A percentile compares a stretch with the other conserved stretches of the same genome.
phyloP scores from a whole-genome alignment of 208 protist genomes.

The Phytomonas serpens region DNA sequence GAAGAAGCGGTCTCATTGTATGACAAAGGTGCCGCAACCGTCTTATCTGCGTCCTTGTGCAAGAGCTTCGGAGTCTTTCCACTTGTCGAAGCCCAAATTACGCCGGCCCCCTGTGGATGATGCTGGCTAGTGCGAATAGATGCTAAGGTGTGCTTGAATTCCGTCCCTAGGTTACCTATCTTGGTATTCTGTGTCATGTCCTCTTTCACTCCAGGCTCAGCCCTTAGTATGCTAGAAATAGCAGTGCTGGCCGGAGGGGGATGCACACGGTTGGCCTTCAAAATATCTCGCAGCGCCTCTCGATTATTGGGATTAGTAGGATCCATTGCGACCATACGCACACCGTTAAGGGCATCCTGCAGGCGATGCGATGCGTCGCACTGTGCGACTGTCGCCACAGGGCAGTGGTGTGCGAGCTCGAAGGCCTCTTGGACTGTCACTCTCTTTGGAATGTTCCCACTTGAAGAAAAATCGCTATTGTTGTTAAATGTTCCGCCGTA shows the following conservation, averaged over 20 bases:
- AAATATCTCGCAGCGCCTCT: slow-evolving; percentile 23
- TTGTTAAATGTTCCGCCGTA: neutral
- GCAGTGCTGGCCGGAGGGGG: neutral
- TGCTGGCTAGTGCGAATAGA: slow-evolving; percentile 29
- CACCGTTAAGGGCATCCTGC: slow-evolving; percentile 62
- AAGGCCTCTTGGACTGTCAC: slow-evolving; percentile 53
- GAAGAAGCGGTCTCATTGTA: neutral
- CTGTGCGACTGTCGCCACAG: slow-evolving; percentile 55
- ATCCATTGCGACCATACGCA: slow-evolving; percentile 54
- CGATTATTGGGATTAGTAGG: slow-evolving; percentile 52
- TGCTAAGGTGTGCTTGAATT: slow-evolving; percentile 37
- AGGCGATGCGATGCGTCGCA: slow-evolving; percentile 66
- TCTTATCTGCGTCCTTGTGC: slow-evolving; percentile 11
- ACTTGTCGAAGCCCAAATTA: slow-evolving; percentile 50
- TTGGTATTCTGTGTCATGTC: neutral
- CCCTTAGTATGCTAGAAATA: slow-evolving; percentile 13
- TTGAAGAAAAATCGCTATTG: slow-evolving; percentile 4
- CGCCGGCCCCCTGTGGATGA: slow-evolving; percentile 62
- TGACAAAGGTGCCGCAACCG: neutral
- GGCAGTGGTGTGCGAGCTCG: slow-evolving; percentile 52
- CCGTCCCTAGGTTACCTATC: slow-evolving; percentile 13
- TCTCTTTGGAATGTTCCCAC: slow-evolving; percentile 13
- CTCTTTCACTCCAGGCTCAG: slow-evolving; percentile 5
- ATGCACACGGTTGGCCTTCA: slow-evolving; percentile 16
- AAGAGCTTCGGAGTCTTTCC: slow-evolving; percentile 2